Conservation (phyloP, 2,329 filamentous ascomycete species). For the Tolypocladium ovalisporum region DNA sequence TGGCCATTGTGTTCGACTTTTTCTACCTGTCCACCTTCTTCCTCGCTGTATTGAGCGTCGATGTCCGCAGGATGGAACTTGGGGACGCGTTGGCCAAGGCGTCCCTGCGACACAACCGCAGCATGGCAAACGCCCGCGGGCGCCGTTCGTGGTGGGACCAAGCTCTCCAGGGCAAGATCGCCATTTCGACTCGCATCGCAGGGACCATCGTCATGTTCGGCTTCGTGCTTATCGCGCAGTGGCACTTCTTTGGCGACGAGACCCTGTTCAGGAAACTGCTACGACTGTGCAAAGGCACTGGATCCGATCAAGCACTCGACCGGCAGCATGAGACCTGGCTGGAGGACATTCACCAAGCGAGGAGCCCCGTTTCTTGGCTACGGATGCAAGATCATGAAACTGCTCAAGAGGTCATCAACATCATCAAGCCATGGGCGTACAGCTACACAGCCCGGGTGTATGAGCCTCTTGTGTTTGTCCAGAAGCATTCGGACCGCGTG, state of each 20-base stretch:
- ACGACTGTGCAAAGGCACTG: slow-evolving; percentile 11
- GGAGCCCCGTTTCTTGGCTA: slow-evolving; percentile 68
- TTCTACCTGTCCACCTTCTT: slow-evolving; percentile 75
- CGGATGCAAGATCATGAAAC: slow-evolving; percentile 70
- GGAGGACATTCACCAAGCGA: slow-evolving; percentile 58
- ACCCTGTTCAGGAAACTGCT: slow-evolving; percentile 23
- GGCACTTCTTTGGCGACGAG: slow-evolving; percentile 62
- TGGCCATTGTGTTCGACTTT: slow-evolving; percentile 67
- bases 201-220: slow-evolving; percentile 63
- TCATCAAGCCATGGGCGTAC: slow-evolving; percentile 60
- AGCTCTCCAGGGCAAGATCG: slow-evolving; percentile 51
- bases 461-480: slow-evolving; percentile 62
- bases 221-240: slow-evolving; percentile 63
- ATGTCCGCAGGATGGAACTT: slow-evolving; percentile 66
- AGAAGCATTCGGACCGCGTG: slow-evolving; percentile 56
- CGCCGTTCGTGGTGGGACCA: slow-evolving; percentile 42
- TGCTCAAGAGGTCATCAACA: slow-evolving; percentile 63
- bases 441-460: slow-evolving; percentile 66
- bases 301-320: slow-evolving; percentile 12
- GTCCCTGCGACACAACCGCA: slow-evolving; percentile 28
- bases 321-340: slow-evolving; percentile 29
- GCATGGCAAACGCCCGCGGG: slow-evolving; percentile 11
- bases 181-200: slow-evolving; percentile 62
- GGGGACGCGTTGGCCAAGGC: slow-evolving; percentile 57
- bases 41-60: slow-evolving; percentile 66